These are phyloP conservation scores for Populus euphratica DNA, from an alignment of 345 rosid genomes.

Conservation along the genomic window DNA sequence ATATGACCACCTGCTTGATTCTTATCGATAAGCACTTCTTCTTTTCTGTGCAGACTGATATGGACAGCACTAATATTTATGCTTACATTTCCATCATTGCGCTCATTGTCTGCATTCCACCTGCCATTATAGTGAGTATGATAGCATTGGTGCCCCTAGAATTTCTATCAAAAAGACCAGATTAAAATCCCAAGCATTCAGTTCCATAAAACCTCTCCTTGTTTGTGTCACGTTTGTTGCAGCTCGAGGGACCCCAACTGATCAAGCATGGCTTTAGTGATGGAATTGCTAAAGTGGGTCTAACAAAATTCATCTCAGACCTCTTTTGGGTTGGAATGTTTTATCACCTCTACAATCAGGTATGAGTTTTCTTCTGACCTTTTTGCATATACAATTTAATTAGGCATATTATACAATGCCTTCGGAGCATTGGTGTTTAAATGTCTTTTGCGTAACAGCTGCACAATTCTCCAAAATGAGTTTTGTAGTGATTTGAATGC, in stretches of 20 bases:
- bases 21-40: background rate
- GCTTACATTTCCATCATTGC: constrained; percentile 97
- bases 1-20: background rate
- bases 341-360: constrained; percentile 98
- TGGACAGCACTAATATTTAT: constrained; percentile 93
- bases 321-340: constrained; percentile 99
- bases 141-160: background rate
- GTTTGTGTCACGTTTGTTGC: constrained; percentile 9
- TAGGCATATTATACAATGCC: background rate
- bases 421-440: background rate
- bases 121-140: constrained; percentile 74
- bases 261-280: constrained; percentile 68
- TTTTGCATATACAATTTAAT: background rate
- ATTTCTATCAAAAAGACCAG: background rate
- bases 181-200: background rate
- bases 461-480: background rate
- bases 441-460: background rate
- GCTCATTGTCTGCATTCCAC: constrained; percentile 85
- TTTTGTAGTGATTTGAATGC: background rate
- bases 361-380: constrained; percentile 9
- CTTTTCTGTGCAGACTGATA: constrained; percentile 65
- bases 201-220: background rate
- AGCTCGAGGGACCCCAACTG: constrained; percentile 92
- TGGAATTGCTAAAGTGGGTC: constrained; percentile 87
- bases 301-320: constrained; percentile 73